Percentiles rank a stretch among this genome's conserved stretches.
These are phyloP conservation scores for Mortierella claussenii DNA, from an alignment of 192 early-diverging fungal species.

Conservation along the genomic window DNA sequence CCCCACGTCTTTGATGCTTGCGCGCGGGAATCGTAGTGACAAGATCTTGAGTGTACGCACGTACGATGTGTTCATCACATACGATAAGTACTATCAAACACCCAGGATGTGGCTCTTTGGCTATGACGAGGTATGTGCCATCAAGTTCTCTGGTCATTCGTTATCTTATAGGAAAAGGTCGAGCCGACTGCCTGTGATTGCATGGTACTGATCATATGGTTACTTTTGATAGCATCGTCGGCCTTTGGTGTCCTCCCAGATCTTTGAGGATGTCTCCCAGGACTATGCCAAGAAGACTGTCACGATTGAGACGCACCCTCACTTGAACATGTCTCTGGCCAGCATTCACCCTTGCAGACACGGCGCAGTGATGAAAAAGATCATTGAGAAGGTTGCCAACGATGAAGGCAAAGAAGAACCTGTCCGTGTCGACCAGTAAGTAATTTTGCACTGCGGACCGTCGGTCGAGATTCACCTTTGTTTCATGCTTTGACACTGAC, in stretches of 20 bases:
- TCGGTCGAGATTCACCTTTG: too few relatives aligned
- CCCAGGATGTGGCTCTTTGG: slow-evolving; percentile 98
- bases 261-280: slow-evolving; percentile 98
- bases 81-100: slow-evolving; percentile 99
- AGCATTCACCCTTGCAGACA: slow-evolving; percentile 99
- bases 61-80: slow-evolving; percentile 99
- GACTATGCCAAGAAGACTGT: slow-evolving; percentile 99
- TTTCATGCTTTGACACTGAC: too few relatives aligned
- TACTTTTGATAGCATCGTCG: slow-evolving; percentile 62
- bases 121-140: slow-evolving; percentile 83
- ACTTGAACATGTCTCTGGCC: slow-evolving; percentile 86
- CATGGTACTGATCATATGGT: too few relatives aligned
- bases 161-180: too few relatives aligned
- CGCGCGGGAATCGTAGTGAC: slow-evolving; percentile 56
- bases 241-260: slow-evolving; percentile 89
- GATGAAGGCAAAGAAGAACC: slow-evolving; percentile 71
- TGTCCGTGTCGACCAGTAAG: slow-evolving; percentile 91
- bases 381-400: slow-evolving; percentile 85
- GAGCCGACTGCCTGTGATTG: too few relatives aligned
- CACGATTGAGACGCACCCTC: slow-evolving; percentile 97
- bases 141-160: neutral
- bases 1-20: too few relatives aligned
- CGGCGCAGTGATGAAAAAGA: slow-evolving; percentile 96
- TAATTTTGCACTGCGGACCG: slow-evolving; percentile 13
- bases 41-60: slow-evolving; percentile 92